phyloP scores from a whole-genome alignment of 805 yeast genomes.

The Candida hispaniensis region DNA sequence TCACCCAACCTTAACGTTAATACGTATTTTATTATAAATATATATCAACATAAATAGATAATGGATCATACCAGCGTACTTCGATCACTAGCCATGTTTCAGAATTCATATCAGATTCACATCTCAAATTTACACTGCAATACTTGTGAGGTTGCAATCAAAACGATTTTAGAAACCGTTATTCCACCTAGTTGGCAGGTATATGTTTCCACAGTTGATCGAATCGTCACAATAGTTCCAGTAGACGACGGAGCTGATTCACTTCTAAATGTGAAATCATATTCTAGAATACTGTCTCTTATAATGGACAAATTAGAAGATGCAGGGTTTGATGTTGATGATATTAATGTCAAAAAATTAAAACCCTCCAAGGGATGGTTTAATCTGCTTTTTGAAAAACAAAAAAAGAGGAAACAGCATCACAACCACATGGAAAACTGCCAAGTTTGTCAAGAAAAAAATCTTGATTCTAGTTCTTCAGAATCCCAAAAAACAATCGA shows the following conservation, averaged over 20 bases:
- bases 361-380: slow-evolving; percentile 14
- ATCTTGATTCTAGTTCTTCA: too few relatives aligned
- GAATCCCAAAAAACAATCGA: too few relatives aligned
- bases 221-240: slow-evolving; percentile 12
- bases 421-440: slow-evolving; percentile 15
- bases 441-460: slow-evolving; percentile 4
- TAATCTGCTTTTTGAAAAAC: slow-evolving; percentile 2
- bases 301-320: slow-evolving; percentile 2
- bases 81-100: neutral
- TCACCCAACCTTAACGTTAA: slow-evolving; percentile 4
- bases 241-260: slow-evolving; percentile 7
- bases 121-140: slow-evolving; percentile 11
- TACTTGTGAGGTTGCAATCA: slow-evolving; percentile 9
- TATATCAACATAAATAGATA: neutral
- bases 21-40: neutral
- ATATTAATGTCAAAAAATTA: slow-evolving; percentile 26
- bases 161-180: slow-evolving; percentile 6
- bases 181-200: slow-evolving; percentile 11
- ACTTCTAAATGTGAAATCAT: too few relatives aligned
- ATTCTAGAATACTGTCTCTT: slow-evolving; percentile 1
- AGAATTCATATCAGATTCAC: slow-evolving; percentile 9
- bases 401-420: slow-evolving; percentile 5
- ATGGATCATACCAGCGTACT: neutral
- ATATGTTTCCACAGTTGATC: slow-evolving; percentile 6
- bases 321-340: slow-evolving; percentile 16